Evolutionary conservation across 75 land plant species (phyloP).

Genomic region (Cupressus sempervirens): DNA sequence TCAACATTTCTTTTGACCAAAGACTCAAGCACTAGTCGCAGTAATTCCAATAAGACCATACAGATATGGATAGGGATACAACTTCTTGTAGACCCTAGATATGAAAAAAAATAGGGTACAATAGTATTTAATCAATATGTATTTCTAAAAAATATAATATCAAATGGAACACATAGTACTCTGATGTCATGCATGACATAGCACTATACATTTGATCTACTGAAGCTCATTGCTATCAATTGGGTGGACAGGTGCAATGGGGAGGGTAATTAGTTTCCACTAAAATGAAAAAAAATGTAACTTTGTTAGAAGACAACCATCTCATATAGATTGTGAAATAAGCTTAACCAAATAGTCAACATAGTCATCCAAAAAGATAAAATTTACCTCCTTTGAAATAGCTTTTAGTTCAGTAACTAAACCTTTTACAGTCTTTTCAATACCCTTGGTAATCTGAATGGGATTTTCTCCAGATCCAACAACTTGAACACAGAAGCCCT

Average conservation of each 20-base stretch:
- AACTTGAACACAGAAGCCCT: slow-evolving; percentile 32
- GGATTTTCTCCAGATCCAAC: slow-evolving; percentile 88
- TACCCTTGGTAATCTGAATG: slow-evolving; percentile 75
- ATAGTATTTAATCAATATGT: not conserved
- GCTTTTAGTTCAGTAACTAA: slow-evolving; percentile 73
- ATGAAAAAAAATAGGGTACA: not conserved
- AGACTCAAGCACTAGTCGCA: not conserved
- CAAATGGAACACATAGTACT: not conserved
- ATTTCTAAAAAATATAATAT: not conserved
- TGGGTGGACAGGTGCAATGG: not conserved
- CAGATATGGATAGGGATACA: not conserved
- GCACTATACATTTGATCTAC: not conserved
- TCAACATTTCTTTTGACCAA: not conserved
- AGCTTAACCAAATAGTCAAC: not conserved
- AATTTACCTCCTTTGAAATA: slow-evolving; percentile 71
- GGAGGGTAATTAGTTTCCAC: not conserved
- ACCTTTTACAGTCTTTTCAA: slow-evolving; percentile 82
- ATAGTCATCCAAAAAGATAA: not conserved
- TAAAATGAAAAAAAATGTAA: too few species aligned
- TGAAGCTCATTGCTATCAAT: not conserved
- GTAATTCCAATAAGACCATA: not conserved
- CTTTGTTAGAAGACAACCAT: not conserved
- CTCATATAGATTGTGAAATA: not conserved
- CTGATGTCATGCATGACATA: too few species aligned
- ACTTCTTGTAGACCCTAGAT: too few species aligned